phyloP scores from a whole-genome alignment of 2,329 filamentous ascomycete genomes.

The Pseudogymnoascus sp. region DNA sequence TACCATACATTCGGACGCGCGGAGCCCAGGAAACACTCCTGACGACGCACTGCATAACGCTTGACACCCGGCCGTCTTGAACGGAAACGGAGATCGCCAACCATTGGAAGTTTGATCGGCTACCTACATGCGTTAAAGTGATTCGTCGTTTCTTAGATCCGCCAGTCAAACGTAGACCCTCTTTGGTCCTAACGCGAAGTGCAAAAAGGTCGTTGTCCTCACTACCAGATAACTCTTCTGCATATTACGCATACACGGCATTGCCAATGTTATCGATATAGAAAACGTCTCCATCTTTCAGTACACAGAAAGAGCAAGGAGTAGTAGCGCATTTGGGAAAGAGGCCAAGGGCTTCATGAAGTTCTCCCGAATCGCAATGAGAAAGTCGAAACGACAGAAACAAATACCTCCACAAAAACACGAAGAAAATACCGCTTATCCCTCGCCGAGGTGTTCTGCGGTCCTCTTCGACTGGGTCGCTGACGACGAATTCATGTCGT shows the following conservation, averaged over 20 bases:
- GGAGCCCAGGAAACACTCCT: neutral
- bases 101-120: constrained; percentile 1
- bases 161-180: neutral
- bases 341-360: constrained; percentile 21
- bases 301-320: neutral
- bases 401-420: constrained; percentile 24
- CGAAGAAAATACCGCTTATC: constrained; percentile 19
- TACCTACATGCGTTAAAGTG: neutral
- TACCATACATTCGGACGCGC: neutral
- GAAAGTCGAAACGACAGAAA: constrained; percentile 29
- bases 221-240: neutral
- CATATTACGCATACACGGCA: neutral
- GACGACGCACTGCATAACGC: neutral
- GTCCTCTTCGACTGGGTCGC: constrained; percentile 35
- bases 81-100: neutral
- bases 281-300: neutral
- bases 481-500: constrained; percentile 44
- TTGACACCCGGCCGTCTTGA: neutral
- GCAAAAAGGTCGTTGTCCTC: neutral
- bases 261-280: neutral
- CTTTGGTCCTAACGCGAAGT: neutral
- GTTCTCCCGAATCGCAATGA: constrained; percentile 30
- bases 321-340: neutral
- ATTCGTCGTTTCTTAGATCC: neutral
- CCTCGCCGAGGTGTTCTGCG: constrained; percentile 27